phyloP scores from a whole-genome alignment of 345 rosid genomes.

The Corymbia maculata region DNA sequence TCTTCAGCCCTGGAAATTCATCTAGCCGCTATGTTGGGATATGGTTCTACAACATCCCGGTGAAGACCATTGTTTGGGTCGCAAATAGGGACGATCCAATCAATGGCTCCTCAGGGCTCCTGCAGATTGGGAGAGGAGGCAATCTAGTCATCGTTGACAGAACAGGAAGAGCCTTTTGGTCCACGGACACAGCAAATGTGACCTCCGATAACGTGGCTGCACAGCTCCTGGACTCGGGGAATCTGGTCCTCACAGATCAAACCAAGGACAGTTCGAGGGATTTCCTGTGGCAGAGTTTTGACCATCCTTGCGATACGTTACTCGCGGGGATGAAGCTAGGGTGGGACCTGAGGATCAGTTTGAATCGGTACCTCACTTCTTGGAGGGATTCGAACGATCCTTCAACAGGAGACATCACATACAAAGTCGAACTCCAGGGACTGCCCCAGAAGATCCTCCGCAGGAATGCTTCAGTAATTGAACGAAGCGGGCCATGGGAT shows the following conservation, averaged over 20 bases:
- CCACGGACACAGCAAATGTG: not conserved
- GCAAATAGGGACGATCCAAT: slow-evolving; percentile 34
- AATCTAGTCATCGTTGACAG: not conserved
- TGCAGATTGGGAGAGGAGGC: not conserved
- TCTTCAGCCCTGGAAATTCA: not conserved
- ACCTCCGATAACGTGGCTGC: not conserved
- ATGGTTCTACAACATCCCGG: not conserved
- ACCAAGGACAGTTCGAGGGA: not conserved
- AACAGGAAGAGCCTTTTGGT: not conserved
- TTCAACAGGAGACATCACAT: slow-evolving; percentile 16
- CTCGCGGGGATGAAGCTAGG: slow-evolving; percentile 1
- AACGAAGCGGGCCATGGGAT: slow-evolving; percentile 24
- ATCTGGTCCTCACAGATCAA: slow-evolving; percentile 4
- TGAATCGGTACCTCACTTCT: slow-evolving; percentile 11
- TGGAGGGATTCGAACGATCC: slow-evolving; percentile 29
- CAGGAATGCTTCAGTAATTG: slow-evolving; percentile 2
- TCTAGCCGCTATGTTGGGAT: not conserved
- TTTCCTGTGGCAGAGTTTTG: not conserved
- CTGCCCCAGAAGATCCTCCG: slow-evolving; percentile 8
- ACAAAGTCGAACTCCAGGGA: not conserved
- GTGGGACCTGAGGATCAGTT: not conserved
- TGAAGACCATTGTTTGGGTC: not conserved
- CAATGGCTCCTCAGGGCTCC: slow-evolving; percentile 1
- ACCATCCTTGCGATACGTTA: not conserved
- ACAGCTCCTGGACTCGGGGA: slow-evolving; percentile 10